Evolutionary conservation across 2,329 filamentous ascomycete species (phyloP), one percentile per base, ranked within the genome.

Genomic region (Penicillium freii): DNA sequence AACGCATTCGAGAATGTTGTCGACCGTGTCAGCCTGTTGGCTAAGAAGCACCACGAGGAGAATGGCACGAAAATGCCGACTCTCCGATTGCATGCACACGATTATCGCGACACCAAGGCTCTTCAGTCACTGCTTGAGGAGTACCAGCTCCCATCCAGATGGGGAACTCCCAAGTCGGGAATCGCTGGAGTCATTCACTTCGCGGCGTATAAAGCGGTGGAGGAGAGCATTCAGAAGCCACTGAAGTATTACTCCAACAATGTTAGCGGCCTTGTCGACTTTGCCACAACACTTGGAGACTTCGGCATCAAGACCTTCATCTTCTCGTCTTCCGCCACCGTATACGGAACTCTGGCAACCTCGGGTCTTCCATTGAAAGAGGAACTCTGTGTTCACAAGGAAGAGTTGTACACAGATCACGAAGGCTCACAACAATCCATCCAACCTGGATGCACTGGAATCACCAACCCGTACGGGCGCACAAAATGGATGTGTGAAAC

Each of bases 401-500:
- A 76, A 40, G 80, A 83, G 60, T 70, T 70, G 3, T 78, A 78
- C 54, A 65, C 73, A 40, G 75, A 80, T 46, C 69, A 77, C 36
- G 63, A 78, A 15, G 81, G 80, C 5, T 51, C 72, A 2, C 73
- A 79, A 50, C 74, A 73, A 31, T 70, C 70, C 11, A 73, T 78
- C 31, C 68, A 78, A 39, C 76, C 80, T 13, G 83, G 83, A 13
- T 81, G 78, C 33, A 76, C 79, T 17, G 84, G 85, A 10, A 78
- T 88, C 57, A 87, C 84, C 15, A 86, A 84, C 64, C 85, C 86
- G 1, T 88, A 88, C 65, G 86, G 85, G 19, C 80, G 86, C 51
- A 84, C 85, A 2, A 88, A 88, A 70, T 88, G 84, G 78, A 85
- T 88, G 73, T 84, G 83, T 58, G 86, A 88, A 67, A 84, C 84